Base-by-base conservation (phyloP, 441 rosid genomes). In the Populus hybrid region DNA sequence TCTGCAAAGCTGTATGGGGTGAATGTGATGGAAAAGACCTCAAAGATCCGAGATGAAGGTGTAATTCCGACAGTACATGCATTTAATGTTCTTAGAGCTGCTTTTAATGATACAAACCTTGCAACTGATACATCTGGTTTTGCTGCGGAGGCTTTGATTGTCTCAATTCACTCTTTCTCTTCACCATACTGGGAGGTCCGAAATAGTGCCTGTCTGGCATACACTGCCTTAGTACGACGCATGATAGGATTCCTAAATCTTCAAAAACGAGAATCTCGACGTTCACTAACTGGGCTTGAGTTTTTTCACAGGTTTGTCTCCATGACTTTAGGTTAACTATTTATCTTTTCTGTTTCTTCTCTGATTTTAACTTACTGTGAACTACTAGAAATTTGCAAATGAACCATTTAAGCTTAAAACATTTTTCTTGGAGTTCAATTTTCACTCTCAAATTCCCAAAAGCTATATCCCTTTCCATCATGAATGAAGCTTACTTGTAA, bases 101-200 rank as follows among this genome's bases (percentile, higher is more conserved):
- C 93, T 82, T 96, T 96, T 83, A 94, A 94, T 77, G 99, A 96
- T 86, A 82, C 98, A 75, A 96, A 94, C 88, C 95, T 96, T 76
- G 92, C 95, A 71, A 87, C 99, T 78, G 98, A 95, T 85, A 89
- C 97, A 73, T 95, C 99, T 76, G 98, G 98, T 70, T 95, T 95
- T 86, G 88, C 97, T 70, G 97, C 98, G 1, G 99, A 92, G 84
- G 97, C 97, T 68, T 84, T 95, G 89, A 90, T 92, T 80, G 82
- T 88, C 82, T 82, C 99, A 75, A 84, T 95, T 80, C 82, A 91
- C 67, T 91, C 98, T 23, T 95, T 94, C 85, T 92, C 98, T 84
- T 95, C 99, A 59, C 93, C 97, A 72, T 94, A 92, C 85, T 95
- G 98, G 99, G 99, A 95, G 89, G 90, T 95, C 65, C 88, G 98